phyloP scores from a whole-genome alignment of 768 basidiomycete genomes.

The Pleurotus tuoliensis region DNA sequence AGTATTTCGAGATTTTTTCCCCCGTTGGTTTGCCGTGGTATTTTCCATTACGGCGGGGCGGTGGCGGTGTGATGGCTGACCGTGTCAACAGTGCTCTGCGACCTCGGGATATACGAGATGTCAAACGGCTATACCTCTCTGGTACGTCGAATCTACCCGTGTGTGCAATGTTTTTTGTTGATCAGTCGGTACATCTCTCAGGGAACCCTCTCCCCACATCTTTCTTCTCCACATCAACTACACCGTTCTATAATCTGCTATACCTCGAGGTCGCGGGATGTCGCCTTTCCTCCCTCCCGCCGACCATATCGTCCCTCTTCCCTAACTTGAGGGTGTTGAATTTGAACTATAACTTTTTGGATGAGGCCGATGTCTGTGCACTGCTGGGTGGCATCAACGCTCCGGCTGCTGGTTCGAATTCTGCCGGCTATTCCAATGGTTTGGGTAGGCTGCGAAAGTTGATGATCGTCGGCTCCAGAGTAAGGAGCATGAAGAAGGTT shows the following conservation, averaged over 20 bases:
- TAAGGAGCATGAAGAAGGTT: constrained; percentile 71
- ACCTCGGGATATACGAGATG: constrained; percentile 80
- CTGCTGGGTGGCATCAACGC: no score
- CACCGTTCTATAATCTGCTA: constrained; percentile 82
- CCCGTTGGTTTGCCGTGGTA: no score
- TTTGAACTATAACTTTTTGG: constrained; percentile 95
- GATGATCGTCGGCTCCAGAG: constrained; percentile 79
- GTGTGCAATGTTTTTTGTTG: background rate
- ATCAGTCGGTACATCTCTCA: constrained; percentile 29
- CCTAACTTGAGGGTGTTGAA: constrained; percentile 92
- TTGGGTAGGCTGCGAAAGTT: constrained; percentile 77
- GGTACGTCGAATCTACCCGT: constrained; percentile 48
- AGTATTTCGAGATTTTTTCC: constrained; percentile 29
- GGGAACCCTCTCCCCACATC: constrained; percentile 65
- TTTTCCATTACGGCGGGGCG: constrained; percentile 4
- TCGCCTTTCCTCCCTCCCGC: constrained; percentile 72
- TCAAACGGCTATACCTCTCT: constrained; percentile 92
- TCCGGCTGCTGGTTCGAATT: no score
- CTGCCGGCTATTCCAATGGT: constrained; percentile 52
- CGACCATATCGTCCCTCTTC: constrained; percentile 53
- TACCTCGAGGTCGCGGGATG: constrained; percentile 93
- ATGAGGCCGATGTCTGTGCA: constrained; percentile 40
- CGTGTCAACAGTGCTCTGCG: constrained; percentile 32
- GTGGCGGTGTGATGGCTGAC: background rate
- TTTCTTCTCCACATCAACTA: constrained; percentile 43